Percentiles rank a stretch among this genome's conserved stretches.
phyloP scores from a whole-genome alignment of 208 protist species.

The Zelonia costaricensis region DNA sequence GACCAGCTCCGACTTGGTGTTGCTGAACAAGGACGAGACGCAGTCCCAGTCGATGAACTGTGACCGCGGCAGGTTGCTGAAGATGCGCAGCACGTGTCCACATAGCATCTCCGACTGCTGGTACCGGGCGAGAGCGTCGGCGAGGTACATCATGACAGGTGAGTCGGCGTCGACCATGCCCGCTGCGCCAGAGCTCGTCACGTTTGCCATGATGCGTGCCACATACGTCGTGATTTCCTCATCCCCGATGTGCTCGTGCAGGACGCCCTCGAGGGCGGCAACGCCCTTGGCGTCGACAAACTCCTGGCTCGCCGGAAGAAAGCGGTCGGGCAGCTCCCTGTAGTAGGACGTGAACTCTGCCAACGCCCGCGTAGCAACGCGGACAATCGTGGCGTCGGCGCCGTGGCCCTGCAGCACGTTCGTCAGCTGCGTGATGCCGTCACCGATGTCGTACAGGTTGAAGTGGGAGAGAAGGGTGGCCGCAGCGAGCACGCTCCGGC shows the following conservation, averaged over 20 bases:
- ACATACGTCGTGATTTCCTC: slow-evolving; percentile 76
- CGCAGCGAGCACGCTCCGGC: slow-evolving; percentile 54
- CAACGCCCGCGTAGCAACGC: slow-evolving; percentile 56
- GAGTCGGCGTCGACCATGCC: slow-evolving; percentile 57
- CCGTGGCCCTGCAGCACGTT: slow-evolving; percentile 56
- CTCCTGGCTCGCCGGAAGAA: slow-evolving; percentile 56
- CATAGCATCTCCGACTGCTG: slow-evolving; percentile 68
- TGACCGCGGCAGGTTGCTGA: slow-evolving; percentile 80
- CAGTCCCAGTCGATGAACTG: slow-evolving; percentile 76
- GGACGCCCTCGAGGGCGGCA: slow-evolving; percentile 57
- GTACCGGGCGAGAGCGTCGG: slow-evolving; percentile 64
- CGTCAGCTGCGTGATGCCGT: slow-evolving; percentile 81
- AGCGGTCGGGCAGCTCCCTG: slow-evolving; percentile 76
- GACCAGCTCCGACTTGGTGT: slow-evolving; percentile 66
- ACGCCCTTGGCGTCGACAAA: slow-evolving; percentile 78
- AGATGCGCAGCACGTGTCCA: slow-evolving; percentile 76
- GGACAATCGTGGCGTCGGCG: slow-evolving; percentile 49
- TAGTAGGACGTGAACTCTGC: slow-evolving; percentile 90
- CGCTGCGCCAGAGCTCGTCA: slow-evolving; percentile 64
- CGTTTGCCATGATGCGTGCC: slow-evolving; percentile 73
- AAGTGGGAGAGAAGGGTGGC: slow-evolving; percentile 81
- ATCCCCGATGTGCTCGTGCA: slow-evolving; percentile 66
- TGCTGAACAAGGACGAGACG: slow-evolving; percentile 63
- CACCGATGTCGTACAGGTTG: slow-evolving; percentile 83
- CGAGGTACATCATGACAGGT: slow-evolving; percentile 61